Evolutionary conservation across 116 monocot genomes (phyloP).

Genomic region (Posidonia oceanica): DNA sequence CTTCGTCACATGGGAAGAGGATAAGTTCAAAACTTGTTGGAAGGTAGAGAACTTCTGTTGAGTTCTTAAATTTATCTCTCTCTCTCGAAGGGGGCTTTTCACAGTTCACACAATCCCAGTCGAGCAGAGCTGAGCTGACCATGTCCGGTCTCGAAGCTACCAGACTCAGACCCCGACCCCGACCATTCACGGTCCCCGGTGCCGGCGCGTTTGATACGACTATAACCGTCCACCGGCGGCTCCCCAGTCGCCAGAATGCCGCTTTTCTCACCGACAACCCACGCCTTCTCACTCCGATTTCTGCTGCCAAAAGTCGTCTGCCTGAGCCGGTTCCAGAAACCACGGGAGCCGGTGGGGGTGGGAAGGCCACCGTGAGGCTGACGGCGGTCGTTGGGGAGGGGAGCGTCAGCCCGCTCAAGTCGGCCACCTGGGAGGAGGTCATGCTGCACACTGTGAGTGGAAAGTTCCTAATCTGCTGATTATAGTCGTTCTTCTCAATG

Average conservation of each 20-base stretch:
- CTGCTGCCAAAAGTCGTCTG: not conserved
- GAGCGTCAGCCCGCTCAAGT: conserved; percentile 48
- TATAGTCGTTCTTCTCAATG: not conserved
- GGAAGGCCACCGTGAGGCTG: conserved; percentile 1
- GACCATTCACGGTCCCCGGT: too few relatives aligned
- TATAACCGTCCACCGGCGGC: too few relatives aligned
- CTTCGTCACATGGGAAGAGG: too few relatives aligned
- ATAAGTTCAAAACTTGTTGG: too few relatives aligned
- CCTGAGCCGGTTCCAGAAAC: not conserved
- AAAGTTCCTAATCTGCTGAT: not conserved
- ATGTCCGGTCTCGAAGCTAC: too few relatives aligned
- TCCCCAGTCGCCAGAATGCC: not conserved
- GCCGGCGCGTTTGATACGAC: too few relatives aligned
- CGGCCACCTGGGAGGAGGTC: conserved; percentile 57
- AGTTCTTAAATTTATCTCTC: too few relatives aligned
- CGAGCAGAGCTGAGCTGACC: too few relatives aligned
- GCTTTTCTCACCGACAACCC: not conserved
- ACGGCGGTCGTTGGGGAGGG: conserved; percentile 47
- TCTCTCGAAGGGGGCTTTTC: too few relatives aligned
- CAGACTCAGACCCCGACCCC: too few relatives aligned
- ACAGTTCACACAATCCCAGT: too few relatives aligned
- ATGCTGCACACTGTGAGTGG: conserved; percentile 56
- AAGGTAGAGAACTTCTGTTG: too few relatives aligned
- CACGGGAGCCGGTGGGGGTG: not conserved
- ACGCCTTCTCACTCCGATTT: not conserved